These are phyloP conservation scores for Clonostachys rhizophaga DNA, from an alignment of 2,329 filamentous ascomycete species.

Conservation along the genomic window DNA sequence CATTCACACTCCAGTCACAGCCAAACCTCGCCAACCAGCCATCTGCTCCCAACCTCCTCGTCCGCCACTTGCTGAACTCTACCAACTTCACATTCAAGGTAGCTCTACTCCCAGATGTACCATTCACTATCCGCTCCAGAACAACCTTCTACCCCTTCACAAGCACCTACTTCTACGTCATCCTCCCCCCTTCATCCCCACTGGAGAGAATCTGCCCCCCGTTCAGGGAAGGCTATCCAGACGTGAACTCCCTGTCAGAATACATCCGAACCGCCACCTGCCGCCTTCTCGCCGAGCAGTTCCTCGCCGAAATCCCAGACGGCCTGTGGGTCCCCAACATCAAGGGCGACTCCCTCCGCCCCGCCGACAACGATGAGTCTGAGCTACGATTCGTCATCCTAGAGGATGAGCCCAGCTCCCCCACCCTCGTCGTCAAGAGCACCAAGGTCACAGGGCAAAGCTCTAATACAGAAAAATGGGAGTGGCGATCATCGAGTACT, in stretches of 20 bases:
- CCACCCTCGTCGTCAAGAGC: slow-evolving; percentile 10
- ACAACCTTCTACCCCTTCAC: slow-evolving; percentile 37
- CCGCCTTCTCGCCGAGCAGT: slow-evolving; percentile 30
- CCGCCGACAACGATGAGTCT: slow-evolving; percentile 14
- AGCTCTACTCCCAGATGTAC: slow-evolving; percentile 34
- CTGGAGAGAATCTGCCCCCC: slow-evolving; percentile 36
- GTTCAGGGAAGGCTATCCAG: slow-evolving; percentile 36
- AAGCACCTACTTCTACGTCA: slow-evolving; percentile 37
- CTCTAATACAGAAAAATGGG: background rate
- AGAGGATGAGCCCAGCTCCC: slow-evolving; percentile 5
- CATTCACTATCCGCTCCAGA: slow-evolving; percentile 36
- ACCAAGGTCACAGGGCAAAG: slow-evolving; percentile 5
- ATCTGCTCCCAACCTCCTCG: slow-evolving; percentile 37
- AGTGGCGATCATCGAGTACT: too few relatives aligned
- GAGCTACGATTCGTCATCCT: slow-evolving; percentile 24
- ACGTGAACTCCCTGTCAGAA: slow-evolving; percentile 33
- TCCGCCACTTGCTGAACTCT: slow-evolving; percentile 34
- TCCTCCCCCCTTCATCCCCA: slow-evolving; percentile 26
- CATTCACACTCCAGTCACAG: slow-evolving; percentile 16
- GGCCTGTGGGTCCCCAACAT: slow-evolving; percentile 4
- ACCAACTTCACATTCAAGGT: slow-evolving; percentile 37
- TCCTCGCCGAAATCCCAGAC: slow-evolving; percentile 15
- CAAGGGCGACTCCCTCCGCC: slow-evolving; percentile 22
- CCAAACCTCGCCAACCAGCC: slow-evolving; percentile 22
- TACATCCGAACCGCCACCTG: slow-evolving; percentile 39